Conservation (phyloP, 2,329 filamentous ascomycete species). For the Penicillium sp. region DNA sequence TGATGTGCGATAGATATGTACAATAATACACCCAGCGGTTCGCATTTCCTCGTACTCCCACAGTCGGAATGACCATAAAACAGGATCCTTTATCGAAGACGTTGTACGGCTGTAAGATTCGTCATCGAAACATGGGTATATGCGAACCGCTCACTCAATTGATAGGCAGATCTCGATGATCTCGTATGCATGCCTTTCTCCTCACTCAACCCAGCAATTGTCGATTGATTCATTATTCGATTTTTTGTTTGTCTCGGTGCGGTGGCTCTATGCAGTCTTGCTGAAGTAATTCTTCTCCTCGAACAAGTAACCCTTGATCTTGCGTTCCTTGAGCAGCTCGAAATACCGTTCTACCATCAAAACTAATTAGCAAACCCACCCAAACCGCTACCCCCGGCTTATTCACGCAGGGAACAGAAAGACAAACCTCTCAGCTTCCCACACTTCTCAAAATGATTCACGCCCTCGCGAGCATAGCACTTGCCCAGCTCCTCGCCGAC, state of each 20-base stretch:
- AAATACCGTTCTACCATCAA: constrained; percentile 58
- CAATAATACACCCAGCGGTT: constrained; percentile 9
- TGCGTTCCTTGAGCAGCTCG: constrained; percentile 59
- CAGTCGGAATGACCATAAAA: no score
- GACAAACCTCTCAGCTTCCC: constrained; percentile 60
- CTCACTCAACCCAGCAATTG: no score
- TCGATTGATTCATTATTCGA: neutral
- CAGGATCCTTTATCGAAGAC: neutral
- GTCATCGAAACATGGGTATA: neutral
- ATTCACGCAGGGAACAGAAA: neutral
- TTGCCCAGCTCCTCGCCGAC: constrained; percentile 65
- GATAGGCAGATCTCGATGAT: neutral
- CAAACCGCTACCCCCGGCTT: neutral
- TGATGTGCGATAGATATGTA: constrained; percentile 14
- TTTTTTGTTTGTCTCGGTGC: no score
- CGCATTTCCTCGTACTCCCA: neutral
- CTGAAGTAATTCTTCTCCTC: constrained; percentile 60
- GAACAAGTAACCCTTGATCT: constrained; percentile 61
- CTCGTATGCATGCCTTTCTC: no score
- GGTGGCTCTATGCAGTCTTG: constrained; percentile 27
- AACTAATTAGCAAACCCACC: neutral
- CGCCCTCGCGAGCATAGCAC: constrained; percentile 62
- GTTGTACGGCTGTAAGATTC: neutral
- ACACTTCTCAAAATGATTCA: constrained; percentile 67
- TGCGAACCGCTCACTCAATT: neutral